phyloP scores from a whole-genome alignment of 2,329 filamentous ascomycete genomes.

The Phialophora expanda region DNA sequence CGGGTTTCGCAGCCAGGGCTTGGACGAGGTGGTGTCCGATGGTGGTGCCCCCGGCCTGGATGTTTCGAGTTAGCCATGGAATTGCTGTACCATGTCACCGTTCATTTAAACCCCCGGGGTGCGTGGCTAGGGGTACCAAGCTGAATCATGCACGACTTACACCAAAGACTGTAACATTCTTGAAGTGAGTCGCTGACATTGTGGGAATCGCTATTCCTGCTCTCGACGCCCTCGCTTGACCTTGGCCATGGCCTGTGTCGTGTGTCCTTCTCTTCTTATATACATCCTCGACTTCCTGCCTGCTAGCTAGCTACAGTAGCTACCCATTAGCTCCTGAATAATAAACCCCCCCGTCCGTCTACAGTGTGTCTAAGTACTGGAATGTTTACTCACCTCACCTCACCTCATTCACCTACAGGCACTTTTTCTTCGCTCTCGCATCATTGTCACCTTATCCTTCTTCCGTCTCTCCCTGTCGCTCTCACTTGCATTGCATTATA shows the following conservation, averaged over 20 bases:
- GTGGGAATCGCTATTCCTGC: background rate
- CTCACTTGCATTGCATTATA: too few relatives aligned
- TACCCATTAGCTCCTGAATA: background rate
- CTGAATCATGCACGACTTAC: background rate
- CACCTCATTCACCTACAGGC: background rate
- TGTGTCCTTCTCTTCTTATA: background rate
- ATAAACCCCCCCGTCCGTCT: too few relatives aligned
- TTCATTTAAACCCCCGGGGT: background rate
- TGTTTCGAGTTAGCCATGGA: background rate
- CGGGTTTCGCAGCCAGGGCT: slow-evolving; percentile 13
- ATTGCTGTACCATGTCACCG: too few relatives aligned
- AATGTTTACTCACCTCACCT: background rate
- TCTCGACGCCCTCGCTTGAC: background rate
- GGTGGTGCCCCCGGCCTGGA: slow-evolving; percentile 24
- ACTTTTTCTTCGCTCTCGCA: background rate
- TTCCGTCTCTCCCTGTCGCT: background rate
- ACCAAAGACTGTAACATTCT: slow-evolving; percentile 7
- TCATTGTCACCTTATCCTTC: background rate
- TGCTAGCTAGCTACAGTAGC: background rate
- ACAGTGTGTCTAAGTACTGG: background rate
- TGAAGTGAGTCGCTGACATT: background rate
- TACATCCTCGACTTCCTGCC: background rate
- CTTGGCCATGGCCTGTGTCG: background rate
- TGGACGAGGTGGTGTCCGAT: slow-evolving; percentile 29
- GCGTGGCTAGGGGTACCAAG: too few relatives aligned